Percentiles rank a stretch among this genome's conserved stretches.
These are phyloP conservation scores for Hypomyces rosellus DNA, from an alignment of 2,329 filamentous ascomycete species.

Conservation along the genomic window DNA sequence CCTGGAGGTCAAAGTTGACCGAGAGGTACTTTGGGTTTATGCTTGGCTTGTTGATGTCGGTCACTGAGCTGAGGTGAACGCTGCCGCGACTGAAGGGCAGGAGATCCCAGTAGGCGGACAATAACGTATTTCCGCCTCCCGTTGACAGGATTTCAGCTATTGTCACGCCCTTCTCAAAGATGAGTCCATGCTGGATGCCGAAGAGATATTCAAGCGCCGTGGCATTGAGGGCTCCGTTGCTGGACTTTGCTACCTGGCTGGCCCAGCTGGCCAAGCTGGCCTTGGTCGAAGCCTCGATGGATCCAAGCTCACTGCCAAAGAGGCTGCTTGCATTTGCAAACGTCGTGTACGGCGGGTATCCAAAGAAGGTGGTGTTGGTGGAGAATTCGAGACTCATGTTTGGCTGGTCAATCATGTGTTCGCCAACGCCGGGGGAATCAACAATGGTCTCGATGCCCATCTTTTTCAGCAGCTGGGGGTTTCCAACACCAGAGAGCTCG, in stretches of 20 bases:
- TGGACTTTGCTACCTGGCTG: conserved; percentile 18
- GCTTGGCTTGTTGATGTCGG: conserved; percentile 35
- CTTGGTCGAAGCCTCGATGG: conserved; percentile 19
- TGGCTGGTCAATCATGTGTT: conserved; percentile 41
- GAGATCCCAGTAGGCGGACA: conserved; percentile 32
- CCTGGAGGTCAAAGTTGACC: conserved; percentile 50
- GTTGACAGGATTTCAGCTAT: conserved; percentile 41
- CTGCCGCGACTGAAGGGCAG: conserved; percentile 51
- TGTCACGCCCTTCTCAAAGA: conserved; percentile 40
- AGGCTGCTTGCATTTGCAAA: conserved; percentile 30
- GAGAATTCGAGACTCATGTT: conserved; percentile 21
- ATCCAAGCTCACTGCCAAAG: conserved; percentile 23
- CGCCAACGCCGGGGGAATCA: conserved; percentile 31
- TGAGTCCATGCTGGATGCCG: conserved; percentile 39
- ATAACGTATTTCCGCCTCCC: conserved; percentile 21
- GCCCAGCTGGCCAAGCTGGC: conserved; percentile 26
- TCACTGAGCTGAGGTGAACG: conserved; percentile 46
- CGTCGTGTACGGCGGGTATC: conserved; percentile 26
- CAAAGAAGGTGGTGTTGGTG: conserved; percentile 14
- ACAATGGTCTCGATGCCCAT: conserved; percentile 28
- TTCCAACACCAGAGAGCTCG: conserved; percentile 28
- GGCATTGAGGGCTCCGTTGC: conserved; percentile 21
- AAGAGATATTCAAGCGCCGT: conserved; percentile 34
- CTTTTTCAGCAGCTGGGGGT: conserved; percentile 21
- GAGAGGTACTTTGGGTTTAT: conserved; percentile 21